Evolutionary conservation across 2,329 filamentous ascomycete genomes (phyloP).

Genomic region (Ophiostoma perfectum): DNA sequence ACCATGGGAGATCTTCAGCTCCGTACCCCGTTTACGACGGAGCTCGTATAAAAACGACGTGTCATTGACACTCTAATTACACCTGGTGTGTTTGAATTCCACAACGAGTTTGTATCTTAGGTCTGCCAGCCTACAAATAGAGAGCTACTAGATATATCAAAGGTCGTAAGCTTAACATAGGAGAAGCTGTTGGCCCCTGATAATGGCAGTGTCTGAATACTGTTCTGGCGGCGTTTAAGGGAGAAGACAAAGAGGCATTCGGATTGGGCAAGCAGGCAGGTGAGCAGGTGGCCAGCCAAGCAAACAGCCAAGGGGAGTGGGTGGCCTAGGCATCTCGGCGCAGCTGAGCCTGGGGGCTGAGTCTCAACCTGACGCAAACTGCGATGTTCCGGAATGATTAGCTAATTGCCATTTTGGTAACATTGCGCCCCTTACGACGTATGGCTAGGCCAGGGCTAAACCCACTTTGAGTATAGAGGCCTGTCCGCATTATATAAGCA

Average conservation of each 20-base stretch:
- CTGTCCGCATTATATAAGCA: too few relatives aligned
- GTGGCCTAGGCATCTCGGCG: slow-evolving; percentile 11
- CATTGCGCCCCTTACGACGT: too few relatives aligned
- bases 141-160: neutral
- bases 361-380: slow-evolving; percentile 5
- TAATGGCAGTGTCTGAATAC: neutral
- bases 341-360: slow-evolving; percentile 3
- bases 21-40: slow-evolving; percentile 12
- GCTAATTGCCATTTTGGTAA: neutral
- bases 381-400: neutral
- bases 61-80: neutral
- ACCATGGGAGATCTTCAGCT: neutral
- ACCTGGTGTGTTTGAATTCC: neutral
- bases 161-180: neutral
- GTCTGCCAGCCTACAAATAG: neutral
- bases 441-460: too few relatives aligned
- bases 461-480: too few relatives aligned
- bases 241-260: neutral
- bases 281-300: slow-evolving; percentile 5
- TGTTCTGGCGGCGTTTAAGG: neutral
- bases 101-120: neutral
- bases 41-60: slow-evolving; percentile 10
- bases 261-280: neutral
- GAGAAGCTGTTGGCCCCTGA: neutral
- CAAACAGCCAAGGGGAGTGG: neutral